These are phyloP conservation scores for Ensete glaucum DNA, from an alignment of 176 grass and related monocot genomes.

Conservation along the genomic window DNA sequence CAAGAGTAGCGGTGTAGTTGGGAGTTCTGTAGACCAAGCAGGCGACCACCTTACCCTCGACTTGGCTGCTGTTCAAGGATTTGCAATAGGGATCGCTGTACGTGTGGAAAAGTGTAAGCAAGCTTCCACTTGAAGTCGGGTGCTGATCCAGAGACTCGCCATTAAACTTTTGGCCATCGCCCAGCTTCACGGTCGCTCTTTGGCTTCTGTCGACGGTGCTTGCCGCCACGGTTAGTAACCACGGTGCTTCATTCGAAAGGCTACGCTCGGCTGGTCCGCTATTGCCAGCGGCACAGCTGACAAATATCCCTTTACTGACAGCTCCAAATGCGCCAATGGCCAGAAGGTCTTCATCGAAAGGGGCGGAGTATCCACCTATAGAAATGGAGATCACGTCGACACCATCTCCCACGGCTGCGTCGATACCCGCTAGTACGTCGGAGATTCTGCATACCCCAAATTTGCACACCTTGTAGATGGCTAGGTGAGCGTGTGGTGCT, in stretches of 20 bases:
- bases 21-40: conserved; percentile 3
- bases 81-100: conserved; percentile 6
- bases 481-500: conserved; percentile 12
- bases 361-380: neutral
- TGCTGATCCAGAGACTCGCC: conserved; percentile 75
- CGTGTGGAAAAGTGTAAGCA: conserved; percentile 48
- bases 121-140: neutral
- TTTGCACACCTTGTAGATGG: conserved; percentile 21
- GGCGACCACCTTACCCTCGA: conserved; percentile 47
- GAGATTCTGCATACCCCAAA: neutral
- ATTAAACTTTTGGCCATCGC: conserved; percentile 51
- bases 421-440: conserved; percentile 9
- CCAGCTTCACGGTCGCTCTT: conserved; percentile 53
- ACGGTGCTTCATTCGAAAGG: conserved; percentile 59
- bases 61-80: conserved; percentile 33
- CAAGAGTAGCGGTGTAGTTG: conserved; percentile 27
- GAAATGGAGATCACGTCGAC: conserved; percentile 25
- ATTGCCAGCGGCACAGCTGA: conserved; percentile 76
- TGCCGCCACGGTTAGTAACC: conserved; percentile 86
- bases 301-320: conserved; percentile 43
- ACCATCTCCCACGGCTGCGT: conserved; percentile 12
- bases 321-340: conserved; percentile 17
- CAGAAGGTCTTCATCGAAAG: conserved; percentile 1
- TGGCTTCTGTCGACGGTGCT: conserved; percentile 61
- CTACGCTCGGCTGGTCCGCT: conserved; percentile 26